Percentiles rank a stretch among this genome's conserved stretches.
Conservation (phyloP, 1,139 yeast genomes). For the Zygotorulaspora mrakii region DNA sequence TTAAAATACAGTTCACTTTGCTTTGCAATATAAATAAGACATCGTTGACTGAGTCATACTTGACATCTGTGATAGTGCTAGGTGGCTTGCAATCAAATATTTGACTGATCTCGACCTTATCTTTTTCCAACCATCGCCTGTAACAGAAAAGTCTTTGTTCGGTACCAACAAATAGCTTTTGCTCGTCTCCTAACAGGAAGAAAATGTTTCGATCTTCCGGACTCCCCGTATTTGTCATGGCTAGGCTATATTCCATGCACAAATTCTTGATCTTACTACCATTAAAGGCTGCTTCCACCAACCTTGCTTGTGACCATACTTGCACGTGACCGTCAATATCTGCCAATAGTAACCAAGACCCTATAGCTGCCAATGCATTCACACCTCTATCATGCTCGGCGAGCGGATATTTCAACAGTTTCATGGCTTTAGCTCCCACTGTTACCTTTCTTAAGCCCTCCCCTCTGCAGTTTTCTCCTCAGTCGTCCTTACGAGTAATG, state of each 20-base stretch:
- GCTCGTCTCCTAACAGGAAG: constrained; percentile 20
- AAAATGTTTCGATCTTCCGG: constrained; percentile 17
- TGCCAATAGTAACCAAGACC: constrained; percentile 20
- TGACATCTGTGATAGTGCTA: constrained; percentile 32
- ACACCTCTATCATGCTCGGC: constrained; percentile 22
- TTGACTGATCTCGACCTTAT: constrained; percentile 5
- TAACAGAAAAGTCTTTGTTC: constrained; percentile 23
- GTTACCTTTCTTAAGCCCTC: background rate
- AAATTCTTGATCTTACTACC: constrained; percentile 24
- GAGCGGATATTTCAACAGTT: constrained; percentile 37
- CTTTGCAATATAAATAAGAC: constrained; percentile 27
- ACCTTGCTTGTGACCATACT: constrained; percentile 39
- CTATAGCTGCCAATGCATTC: constrained; percentile 28
- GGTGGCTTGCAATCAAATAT: constrained; percentile 20
- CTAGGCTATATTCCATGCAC: constrained; percentile 14
- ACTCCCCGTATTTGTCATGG: constrained; percentile 10
- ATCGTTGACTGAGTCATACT: constrained; percentile 21
- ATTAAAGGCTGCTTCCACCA: constrained; percentile 36
- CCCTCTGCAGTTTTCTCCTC: no score
- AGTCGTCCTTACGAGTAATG: no score
- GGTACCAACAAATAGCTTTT: constrained; percentile 25
- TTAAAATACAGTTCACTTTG: constrained; percentile 22
- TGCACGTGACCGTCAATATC: constrained; percentile 39
- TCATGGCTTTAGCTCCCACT: constrained; percentile 28
- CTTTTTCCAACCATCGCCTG: constrained; percentile 17